A percentile compares a stretch with the other conserved stretches of the same genome.
These are phyloP conservation scores for Schizochytrium sp. DNA, from an alignment of 108 stramenopile species.

Conservation along the genomic window DNA sequence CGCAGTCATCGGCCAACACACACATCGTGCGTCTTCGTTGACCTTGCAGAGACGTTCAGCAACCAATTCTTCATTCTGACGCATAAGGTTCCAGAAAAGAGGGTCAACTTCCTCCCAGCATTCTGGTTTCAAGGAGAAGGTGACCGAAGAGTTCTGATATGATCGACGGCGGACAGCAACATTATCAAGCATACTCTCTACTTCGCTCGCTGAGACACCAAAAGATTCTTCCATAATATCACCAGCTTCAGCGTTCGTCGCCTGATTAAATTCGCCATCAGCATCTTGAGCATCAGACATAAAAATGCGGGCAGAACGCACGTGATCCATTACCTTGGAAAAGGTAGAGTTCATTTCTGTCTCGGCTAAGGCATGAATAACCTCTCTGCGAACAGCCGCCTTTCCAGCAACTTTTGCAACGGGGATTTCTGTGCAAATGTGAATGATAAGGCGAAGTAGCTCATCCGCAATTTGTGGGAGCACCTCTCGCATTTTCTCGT, in stretches of 20 bases:
- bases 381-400: slow-evolving; percentile 11
- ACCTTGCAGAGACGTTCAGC: slow-evolving; percentile 16
- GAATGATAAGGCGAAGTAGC: slow-evolving; percentile 32
- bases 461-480: slow-evolving; percentile 6
- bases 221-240: neutral
- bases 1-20: slow-evolving; percentile 27
- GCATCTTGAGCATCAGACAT: neutral
- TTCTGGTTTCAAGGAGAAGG: slow-evolving; percentile 15
- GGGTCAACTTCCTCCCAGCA: slow-evolving; percentile 54
- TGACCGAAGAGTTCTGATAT: neutral
- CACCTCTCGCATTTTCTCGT: neutral
- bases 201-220: neutral
- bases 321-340: neutral
- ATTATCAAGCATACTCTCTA: slow-evolving; percentile 32
- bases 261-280: neutral
- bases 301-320: slow-evolving; percentile 20
- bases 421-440: slow-evolving; percentile 46
- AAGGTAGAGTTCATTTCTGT: neutral
- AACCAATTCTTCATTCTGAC: neutral
- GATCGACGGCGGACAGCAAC: neutral
- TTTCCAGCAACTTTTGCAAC: neutral
- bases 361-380: slow-evolving; percentile 18
- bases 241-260: neutral
- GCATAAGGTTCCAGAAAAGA: slow-evolving; percentile 31
- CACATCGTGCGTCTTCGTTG: neutral